phyloP scores from a whole-genome alignment of 331 rosid genomes.

The Quercus phellos region DNA sequence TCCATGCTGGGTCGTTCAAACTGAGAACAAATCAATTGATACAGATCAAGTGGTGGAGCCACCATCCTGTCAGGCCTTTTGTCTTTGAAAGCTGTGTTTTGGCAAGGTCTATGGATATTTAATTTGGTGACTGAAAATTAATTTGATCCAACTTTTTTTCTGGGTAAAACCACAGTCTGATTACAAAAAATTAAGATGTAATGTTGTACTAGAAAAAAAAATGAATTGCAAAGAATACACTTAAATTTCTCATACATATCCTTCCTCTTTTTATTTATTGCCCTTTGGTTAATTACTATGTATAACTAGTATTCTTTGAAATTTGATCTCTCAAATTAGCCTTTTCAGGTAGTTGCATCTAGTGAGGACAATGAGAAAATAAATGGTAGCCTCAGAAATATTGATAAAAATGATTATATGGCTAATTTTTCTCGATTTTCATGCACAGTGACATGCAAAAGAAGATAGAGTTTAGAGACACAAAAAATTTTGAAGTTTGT shows the following conservation, averaged over 20 bases:
- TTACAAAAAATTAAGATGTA: neutral
- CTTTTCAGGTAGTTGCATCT: neutral
- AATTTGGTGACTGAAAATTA: neutral
- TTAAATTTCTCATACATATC: neutral
- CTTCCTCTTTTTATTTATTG: neutral
- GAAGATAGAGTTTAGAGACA: no score
- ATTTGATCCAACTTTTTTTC: neutral
- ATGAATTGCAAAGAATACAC: neutral
- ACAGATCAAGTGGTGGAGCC: slow-evolving; percentile 8
- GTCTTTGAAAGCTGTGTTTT: neutral
- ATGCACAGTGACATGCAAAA: no score
- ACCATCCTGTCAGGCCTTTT: slow-evolving; percentile 8
- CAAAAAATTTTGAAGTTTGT: no score
- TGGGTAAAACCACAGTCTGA: neutral
- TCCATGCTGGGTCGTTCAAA: slow-evolving; percentile 27
- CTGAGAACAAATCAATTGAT: neutral
- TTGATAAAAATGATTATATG: no score
- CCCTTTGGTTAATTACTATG: neutral
- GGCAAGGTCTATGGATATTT: neutral
- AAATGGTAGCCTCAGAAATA: no score
- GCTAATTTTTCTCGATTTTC: no score
- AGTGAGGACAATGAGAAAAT: no score
- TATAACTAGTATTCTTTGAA: neutral
- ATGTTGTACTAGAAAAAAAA: neutral
- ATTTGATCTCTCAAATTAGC: neutral